Evolutionary conservation across 345 rosid species (phyloP), one percentile per base, ranked within the genome.

Genomic region (Hibiscus trionum): DNA sequence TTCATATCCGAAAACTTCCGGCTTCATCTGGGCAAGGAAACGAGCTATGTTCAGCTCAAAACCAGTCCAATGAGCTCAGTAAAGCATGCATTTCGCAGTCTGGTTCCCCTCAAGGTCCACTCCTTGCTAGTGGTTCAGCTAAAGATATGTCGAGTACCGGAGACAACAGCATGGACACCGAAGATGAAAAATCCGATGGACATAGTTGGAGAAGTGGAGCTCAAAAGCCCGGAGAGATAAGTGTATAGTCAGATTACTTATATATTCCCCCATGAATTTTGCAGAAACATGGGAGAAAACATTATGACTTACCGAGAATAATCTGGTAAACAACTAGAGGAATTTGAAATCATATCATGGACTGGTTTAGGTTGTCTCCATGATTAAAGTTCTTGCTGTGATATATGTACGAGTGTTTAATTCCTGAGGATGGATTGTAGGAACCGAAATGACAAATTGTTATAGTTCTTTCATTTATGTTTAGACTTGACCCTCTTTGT

Each of bases 21-120:
- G 57, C 75, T 17, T 55, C 83, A 1, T 12, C 82, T 1, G 59
- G 73, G 3, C n/a, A 73, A 70, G 69, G 78, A 65, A 78, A 79
- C 29, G 73, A 79, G 17, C 72, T 77, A 15, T 72, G 84, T 74
- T 76, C 77, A 65, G 78, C 78, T 66, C 82, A 77, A 73, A 78
- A 77, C 15, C 84, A 72, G 27, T 69, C 47, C 35, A 53, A 66
- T 49, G 85, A 73, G 27, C 72, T 71, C 61, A 21, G 84, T 15
- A 87, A 84, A 73, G 79, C 75, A 24, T 74, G 76, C 72, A 69
- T 76, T 57, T 79, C 86, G 7, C 78, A 83, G 65, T 84, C 91
- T 7, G 86, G 80, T 61, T 92, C 92, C 1, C 91, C 93, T 5
- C 86, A 82, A 70, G 82, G 86, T 74, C 89, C 90, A 46, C 88